Conservation (phyloP, 2,329 filamentous ascomycete species). For the Alternaria metachromatica region DNA sequence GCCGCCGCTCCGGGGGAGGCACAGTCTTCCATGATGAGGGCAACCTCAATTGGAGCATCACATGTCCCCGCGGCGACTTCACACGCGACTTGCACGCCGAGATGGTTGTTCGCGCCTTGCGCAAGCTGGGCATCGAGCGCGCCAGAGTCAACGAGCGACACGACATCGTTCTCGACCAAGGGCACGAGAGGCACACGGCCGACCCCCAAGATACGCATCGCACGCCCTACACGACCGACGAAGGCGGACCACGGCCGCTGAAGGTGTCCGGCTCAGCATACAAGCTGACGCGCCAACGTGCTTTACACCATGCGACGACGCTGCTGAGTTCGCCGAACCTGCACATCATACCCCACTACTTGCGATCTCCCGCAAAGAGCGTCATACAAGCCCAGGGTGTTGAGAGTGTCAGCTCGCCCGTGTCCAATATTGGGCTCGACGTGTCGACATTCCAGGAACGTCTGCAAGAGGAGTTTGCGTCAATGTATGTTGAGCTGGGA, state of each 20-base stretch:
- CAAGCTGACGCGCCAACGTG: conserved; percentile 81
- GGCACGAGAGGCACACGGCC: conserved; percentile 26
- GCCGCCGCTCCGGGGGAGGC: conserved; percentile 86
- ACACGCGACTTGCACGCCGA: conserved; percentile 86
- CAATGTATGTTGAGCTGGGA: conserved; percentile 65
- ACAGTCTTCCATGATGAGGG: conserved; percentile 93
- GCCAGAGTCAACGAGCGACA: conserved; percentile 86
- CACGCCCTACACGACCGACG: conserved; percentile 51
- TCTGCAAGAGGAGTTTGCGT: conserved; percentile 65
- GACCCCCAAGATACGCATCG: conserved; percentile 52
- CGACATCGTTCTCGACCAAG: conserved; percentile 81
- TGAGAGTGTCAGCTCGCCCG: conserved; percentile 85
- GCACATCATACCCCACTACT: conserved; percentile 68
- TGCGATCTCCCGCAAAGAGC: conserved; percentile 78
- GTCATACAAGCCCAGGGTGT: conserved; percentile 85
- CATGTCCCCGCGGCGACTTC: conserved; percentile 77
- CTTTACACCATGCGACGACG: conserved; percentile 93
- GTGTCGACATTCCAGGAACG: conserved; percentile 53
- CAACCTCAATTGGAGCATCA: conserved; percentile 95
- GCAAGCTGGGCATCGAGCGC: conserved; percentile 62
- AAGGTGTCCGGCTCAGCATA: conserved; percentile 96
- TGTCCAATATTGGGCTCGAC: conserved; percentile 75
- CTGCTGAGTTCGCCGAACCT: conserved; percentile 81
- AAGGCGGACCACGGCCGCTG: conserved; percentile 49
- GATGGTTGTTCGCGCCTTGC: conserved; percentile 89